Evolutionary conservation across 176 grass and related monocot genomes (phyloP).

Genomic region (Sorghum bicolor): DNA sequence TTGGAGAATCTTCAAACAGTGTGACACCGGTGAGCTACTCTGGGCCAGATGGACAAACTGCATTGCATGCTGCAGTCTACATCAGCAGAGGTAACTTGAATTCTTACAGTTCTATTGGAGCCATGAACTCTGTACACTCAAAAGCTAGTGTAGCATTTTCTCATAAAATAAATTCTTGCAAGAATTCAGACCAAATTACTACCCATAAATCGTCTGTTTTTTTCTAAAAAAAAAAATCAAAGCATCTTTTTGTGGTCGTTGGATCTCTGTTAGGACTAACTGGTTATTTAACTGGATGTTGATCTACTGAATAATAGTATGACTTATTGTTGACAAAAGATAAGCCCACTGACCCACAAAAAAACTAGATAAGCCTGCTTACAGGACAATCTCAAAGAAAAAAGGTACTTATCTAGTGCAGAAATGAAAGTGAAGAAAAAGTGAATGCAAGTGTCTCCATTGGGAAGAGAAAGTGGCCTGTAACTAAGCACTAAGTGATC

Average conservation of each 20-base stretch:
- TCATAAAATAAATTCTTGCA: not conserved
- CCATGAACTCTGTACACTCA: not conserved
- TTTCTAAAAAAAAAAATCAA: not conserved
- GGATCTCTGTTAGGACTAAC: not conserved
- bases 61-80: constrained; percentile 35
- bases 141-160: not conserved
- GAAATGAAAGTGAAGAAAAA: not conserved
- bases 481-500: not conserved
- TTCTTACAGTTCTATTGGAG: not conserved
- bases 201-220: not conserved
- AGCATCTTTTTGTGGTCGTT: not conserved
- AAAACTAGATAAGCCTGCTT: not conserved
- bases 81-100: not conserved
- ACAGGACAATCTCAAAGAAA: not conserved
- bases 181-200: not conserved
- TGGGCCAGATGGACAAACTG: constrained; percentile 23
- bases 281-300: not conserved
- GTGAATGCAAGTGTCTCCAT: not conserved
- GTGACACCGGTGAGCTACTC: not conserved
- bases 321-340: not conserved
- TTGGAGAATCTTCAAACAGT: not conserved
- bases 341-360: not conserved
- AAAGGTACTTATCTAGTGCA: not conserved
- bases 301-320: not conserved
- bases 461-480: not conserved